Conservation (phyloP, 805 yeast species). For the Alloascoidea africana region DNA sequence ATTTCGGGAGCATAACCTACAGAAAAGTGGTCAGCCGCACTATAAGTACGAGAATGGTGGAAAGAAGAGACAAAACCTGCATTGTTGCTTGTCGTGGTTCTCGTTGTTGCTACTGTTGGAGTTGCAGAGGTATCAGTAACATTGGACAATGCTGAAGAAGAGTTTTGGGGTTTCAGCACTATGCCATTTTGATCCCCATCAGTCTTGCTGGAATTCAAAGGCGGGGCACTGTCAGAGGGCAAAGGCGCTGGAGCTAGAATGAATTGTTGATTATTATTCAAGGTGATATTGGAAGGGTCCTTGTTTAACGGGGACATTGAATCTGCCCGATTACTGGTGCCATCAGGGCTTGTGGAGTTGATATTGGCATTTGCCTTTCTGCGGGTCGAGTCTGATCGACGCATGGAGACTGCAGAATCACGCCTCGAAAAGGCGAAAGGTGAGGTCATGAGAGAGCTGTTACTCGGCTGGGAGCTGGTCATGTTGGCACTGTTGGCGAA, state of each 20-base stretch:
- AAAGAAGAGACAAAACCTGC: background rate
- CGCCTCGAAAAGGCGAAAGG: background rate
- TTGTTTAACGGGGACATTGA: too few relatives aligned
- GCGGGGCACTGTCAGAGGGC: too few relatives aligned
- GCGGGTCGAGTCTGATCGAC: background rate
- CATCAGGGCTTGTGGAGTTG: constrained; percentile 1
- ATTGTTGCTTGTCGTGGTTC: too few relatives aligned
- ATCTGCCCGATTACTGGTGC: too few relatives aligned
- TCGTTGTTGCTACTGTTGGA: too few relatives aligned
- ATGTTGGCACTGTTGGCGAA: background rate
- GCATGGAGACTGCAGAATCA: background rate
- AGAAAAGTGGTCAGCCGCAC: background rate
- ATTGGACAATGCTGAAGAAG: background rate
- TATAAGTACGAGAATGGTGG: background rate
- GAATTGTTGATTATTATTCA: background rate
- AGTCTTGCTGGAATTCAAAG: background rate
- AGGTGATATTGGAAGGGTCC: background rate
- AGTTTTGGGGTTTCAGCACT: too few relatives aligned
- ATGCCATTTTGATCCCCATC: too few relatives aligned
- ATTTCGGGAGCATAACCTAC: background rate
- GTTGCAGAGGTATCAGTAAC: background rate
- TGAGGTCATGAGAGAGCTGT: background rate
- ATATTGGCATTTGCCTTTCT: background rate
- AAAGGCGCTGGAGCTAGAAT: background rate
- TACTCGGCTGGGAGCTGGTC: background rate